These are phyloP conservation scores for Blepharisma japonicum DNA, from an alignment of 73 alveolate species.

Conservation along the genomic window DNA sequence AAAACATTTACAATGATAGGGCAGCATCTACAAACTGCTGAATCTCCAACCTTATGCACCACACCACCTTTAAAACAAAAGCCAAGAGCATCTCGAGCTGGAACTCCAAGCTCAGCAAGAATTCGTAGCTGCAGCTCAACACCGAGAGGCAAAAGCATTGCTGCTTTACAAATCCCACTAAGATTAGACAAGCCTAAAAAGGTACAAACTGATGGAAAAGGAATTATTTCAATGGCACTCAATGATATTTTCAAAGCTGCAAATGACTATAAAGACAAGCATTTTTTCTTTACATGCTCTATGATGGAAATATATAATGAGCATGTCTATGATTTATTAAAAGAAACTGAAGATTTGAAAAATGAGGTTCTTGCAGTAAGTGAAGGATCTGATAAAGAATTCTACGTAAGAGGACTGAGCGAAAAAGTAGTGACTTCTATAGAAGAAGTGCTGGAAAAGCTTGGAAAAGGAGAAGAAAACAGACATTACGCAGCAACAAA, in stretches of 20 bases:
- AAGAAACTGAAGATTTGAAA: slow-evolving; percentile 36
- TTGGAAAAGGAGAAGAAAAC: slow-evolving; percentile 67
- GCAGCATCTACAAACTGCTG: neutral
- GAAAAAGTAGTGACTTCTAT: slow-evolving; percentile 64
- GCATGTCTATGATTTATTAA: slow-evolving; percentile 86
- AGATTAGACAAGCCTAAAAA: slow-evolving; percentile 1
- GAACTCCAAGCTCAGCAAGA: neutral
- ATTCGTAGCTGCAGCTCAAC: neutral
- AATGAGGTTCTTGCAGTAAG: slow-evolving; percentile 47
- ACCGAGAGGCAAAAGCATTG: neutral
- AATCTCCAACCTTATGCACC: slow-evolving; percentile 20
- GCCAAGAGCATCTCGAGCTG: slow-evolving; percentile 36
- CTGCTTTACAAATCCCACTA: neutral
- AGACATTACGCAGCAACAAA: slow-evolving; percentile 80
- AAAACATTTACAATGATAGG: slow-evolving; percentile 56
- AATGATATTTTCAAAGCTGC: slow-evolving; percentile 29
- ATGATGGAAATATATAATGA: slow-evolving; percentile 96
- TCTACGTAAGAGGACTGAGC: slow-evolving; percentile 67
- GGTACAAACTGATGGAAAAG: neutral
- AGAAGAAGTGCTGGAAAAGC: slow-evolving; percentile 71
- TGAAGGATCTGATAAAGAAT: slow-evolving; percentile 68
- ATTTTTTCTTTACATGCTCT: slow-evolving; percentile 78
- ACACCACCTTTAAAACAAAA: slow-evolving; percentile 38
- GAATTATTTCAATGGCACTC: neutral
- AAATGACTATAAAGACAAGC: slow-evolving; percentile 48